Percentiles rank a stretch among this genome's conserved stretches.
Evolutionary conservation across 495 filamentous ascomycete species (phyloP).

Genomic region (Neohortaea acidophila): DNA sequence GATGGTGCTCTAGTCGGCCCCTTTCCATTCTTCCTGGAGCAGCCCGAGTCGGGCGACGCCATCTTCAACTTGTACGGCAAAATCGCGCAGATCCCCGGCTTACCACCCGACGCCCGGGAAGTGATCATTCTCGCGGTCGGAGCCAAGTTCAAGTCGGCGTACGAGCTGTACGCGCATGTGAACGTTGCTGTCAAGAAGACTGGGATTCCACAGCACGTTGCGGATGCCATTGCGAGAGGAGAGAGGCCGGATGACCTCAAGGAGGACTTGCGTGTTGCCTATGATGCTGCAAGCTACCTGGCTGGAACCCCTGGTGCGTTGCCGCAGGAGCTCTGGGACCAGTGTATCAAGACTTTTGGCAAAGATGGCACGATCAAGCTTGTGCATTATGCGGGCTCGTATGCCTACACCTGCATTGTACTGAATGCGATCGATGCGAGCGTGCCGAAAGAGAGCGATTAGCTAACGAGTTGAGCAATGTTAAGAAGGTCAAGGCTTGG

Average conservation of each 20-base stretch:
- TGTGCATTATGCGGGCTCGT: slow-evolving; percentile 11
- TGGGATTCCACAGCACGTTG: not conserved
- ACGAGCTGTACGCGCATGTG: slow-evolving; percentile 18
- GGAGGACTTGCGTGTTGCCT: slow-evolving; percentile 8
- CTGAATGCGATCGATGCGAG: slow-evolving; percentile 14
- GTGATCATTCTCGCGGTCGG: slow-evolving; percentile 13
- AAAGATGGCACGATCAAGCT: slow-evolving; percentile 10
- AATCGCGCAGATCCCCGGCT: slow-evolving; percentile 1
- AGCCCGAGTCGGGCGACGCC: slow-evolving; percentile 3
- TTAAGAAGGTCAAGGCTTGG: no score
- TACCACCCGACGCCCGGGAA: slow-evolving; percentile 10
- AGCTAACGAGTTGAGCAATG: no score
- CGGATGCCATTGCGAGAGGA: slow-evolving; percentile 1
- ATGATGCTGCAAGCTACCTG: slow-evolving; percentile 11
- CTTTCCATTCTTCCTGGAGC: slow-evolving; percentile 5
- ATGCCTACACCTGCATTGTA: slow-evolving; percentile 13
- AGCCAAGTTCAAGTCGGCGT: slow-evolving; percentile 10
- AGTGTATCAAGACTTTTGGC: slow-evolving; percentile 4
- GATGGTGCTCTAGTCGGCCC: slow-evolving; percentile 15
- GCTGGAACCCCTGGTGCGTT: slow-evolving; percentile 4
- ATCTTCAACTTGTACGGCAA: not conserved
- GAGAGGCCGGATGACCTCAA: slow-evolving; percentile 10
- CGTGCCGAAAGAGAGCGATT: slow-evolving; percentile 6
- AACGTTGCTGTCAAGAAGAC: slow-evolving; percentile 2
- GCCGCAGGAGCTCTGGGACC: slow-evolving; percentile 8